These are phyloP conservation scores for Tylopilus subfusipes DNA, from an alignment of 768 basidiomycete genomes.

Conservation along the genomic window DNA sequence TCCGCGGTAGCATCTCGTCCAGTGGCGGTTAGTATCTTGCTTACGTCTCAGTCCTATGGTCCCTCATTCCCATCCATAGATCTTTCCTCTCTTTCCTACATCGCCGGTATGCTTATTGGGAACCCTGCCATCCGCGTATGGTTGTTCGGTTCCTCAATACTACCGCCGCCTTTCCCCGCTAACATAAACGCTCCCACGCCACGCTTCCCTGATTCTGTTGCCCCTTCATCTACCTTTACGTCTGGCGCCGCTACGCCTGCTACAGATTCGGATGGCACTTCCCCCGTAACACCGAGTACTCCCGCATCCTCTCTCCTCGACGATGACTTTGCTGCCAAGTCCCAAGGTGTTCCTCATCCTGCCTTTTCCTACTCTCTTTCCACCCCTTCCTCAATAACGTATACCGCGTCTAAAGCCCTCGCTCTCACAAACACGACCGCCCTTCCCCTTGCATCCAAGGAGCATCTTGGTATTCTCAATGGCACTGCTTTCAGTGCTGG, in stretches of 20 bases:
- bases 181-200: constrained; percentile 16
- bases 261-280: constrained; percentile 35
- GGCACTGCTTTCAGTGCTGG: constrained; percentile 85
- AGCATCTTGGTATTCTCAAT: constrained; percentile 78
- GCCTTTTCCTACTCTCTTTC: not conserved
- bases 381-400: constrained; percentile 3
- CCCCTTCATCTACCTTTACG: constrained; percentile 1
- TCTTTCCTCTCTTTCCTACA: constrained; percentile 76
- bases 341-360: not conserved
- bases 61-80: constrained; percentile 39
- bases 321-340: constrained; percentile 18
- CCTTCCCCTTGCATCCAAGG: constrained; percentile 67
- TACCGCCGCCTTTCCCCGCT: constrained; percentile 2
- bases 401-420: constrained; percentile 46
- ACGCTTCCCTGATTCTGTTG: constrained; percentile 3
- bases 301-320: constrained; percentile 27
- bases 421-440: constrained; percentile 58
- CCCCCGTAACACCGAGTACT: constrained; percentile 44
- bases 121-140: constrained; percentile 79
- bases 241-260: constrained; percentile 21
- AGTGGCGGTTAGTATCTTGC: constrained; percentile 57
- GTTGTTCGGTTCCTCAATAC: constrained; percentile 33
- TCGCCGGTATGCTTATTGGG: constrained; percentile 76
- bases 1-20: constrained; percentile 80
- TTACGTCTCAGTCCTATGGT: not conserved